Evolutionary conservation across 805 yeast genomes (phyloP), one percentile per base, ranked within the genome.

Genomic region (Yarrowia deformans): DNA sequence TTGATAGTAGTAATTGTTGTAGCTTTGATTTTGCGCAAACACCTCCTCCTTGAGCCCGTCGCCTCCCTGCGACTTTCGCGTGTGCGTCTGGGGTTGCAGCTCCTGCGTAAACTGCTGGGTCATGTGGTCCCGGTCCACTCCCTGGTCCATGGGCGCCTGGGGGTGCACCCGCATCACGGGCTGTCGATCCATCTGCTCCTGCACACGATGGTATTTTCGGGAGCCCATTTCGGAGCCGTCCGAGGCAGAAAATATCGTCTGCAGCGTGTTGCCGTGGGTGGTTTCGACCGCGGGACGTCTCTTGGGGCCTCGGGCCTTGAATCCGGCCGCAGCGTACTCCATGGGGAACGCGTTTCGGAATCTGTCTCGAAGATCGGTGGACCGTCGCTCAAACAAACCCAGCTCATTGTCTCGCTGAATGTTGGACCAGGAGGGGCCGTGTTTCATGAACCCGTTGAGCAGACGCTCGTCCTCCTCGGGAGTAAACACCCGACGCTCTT

Each of bases 401-500:
- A 81, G 74, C 18, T 73, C 71, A 50, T 77, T 76, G 71, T 81
- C 84, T 19, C 81, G 77, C 72, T 81, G 83, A 69, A 81, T 81
- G 72, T 81, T 81, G 69, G 81, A 76, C 84, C 84, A 81, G 4
- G 82, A 80, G 4, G 84, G 81, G 19, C 84, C 84, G 71, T 81
- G 82, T 72, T 76, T 72, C 69, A 77, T 69, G 71, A 81, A 82
- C 9, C 84, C 84, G 72, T 79, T 78, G 42, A 81, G 74, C 58
- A 81, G 73, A 3, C 82, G 77, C 60, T 75, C 80, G 70, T 81
- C 84, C 71, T 81, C 84, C 42, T 79, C 82, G 8, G 78, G 74
- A 3, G 81, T 79, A 72, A 81, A 81, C 37, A 79, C 77, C 13
- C 81, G 77, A 16, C 84, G 79, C 73, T 80, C 82, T 70, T 81